phyloP scores from a whole-genome alignment of 345 rosid genomes.

The Murraya koenigii region DNA sequence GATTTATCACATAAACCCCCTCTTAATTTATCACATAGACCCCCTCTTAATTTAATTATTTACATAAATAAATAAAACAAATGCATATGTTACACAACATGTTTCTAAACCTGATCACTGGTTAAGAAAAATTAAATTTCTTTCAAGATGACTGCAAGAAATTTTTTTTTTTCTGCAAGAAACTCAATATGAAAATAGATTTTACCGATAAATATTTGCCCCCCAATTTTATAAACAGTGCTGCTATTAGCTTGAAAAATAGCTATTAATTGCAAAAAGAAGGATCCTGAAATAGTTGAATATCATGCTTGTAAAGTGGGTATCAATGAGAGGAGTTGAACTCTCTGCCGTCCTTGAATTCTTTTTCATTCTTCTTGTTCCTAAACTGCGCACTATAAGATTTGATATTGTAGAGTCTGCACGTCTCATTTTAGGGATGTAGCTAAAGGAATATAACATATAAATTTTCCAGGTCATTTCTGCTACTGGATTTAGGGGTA shows the following conservation, averaged over 20 bases:
- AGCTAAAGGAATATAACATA: constrained; percentile 7
- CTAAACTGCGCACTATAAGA: neutral
- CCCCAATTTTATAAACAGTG: too few relatives aligned
- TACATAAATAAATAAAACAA: too few relatives aligned
- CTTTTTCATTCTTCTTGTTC: neutral
- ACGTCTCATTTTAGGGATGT: neutral
- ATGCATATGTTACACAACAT: too few relatives aligned
- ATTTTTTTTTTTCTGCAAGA: neutral
- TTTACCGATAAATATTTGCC: neutral
- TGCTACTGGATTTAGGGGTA: constrained; percentile 44
- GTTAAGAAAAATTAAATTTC: neutral
- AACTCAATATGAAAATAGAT: neutral
- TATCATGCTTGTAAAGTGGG: neutral
- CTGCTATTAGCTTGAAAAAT: neutral
- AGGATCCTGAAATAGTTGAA: too few relatives aligned
- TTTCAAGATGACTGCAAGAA: neutral
- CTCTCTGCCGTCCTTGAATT: neutral
- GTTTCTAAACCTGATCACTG: constrained; percentile 1
- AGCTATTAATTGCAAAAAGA: neutral
- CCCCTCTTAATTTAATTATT: too few relatives aligned
- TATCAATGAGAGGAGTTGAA: too few relatives aligned
- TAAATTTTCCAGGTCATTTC: constrained; percentile 41
- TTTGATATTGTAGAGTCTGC: neutral
- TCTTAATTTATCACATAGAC: too few relatives aligned
- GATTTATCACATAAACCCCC: too few relatives aligned